Evolutionary conservation across 345 rosid species (phyloP).

Genomic region (Bruguiera parviflora): DNA sequence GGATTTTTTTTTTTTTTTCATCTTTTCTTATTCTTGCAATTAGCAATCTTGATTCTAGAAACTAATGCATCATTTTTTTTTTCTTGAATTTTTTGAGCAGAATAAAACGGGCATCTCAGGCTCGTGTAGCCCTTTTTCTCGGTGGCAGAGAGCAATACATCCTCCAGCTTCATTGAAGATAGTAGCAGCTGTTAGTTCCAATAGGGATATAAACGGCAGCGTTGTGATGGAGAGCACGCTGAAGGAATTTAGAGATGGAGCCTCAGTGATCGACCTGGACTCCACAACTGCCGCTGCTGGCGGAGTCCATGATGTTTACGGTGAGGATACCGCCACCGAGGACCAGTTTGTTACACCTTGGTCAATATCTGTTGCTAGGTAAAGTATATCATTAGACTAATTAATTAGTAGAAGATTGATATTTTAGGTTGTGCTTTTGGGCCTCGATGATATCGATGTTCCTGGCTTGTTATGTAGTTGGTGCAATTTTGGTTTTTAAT

Average conservation of each 20-base stretch:
- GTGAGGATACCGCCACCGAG: conserved; percentile 46
- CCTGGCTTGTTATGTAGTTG: not conserved
- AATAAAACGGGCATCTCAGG: conserved; percentile 43
- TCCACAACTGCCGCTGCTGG: conserved; percentile 46
- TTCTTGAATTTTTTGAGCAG: conserved; percentile 29
- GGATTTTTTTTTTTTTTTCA: too few relatives aligned
- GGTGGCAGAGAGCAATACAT: conserved; percentile 29
- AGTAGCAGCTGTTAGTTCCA: conserved; percentile 35
- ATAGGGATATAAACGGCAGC: conserved; percentile 39
- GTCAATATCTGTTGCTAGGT: conserved; percentile 52
- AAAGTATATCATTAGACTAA: not conserved
- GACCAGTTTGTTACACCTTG: conserved; percentile 50
- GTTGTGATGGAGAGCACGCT: conserved; percentile 43
- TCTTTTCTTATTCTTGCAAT: too few relatives aligned
- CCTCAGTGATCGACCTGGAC: conserved; percentile 43
- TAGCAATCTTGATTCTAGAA: too few relatives aligned
- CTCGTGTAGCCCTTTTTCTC: conserved; percentile 36
- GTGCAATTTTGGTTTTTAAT: not conserved
- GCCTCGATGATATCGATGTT: conserved; percentile 10
- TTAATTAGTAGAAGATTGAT: too few relatives aligned
- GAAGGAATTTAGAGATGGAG: conserved; percentile 33
- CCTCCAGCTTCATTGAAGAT: conserved; percentile 29
- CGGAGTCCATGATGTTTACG: conserved; percentile 23
- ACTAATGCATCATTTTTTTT: not conserved
- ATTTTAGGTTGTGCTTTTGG: too few relatives aligned